These are phyloP conservation scores for Saturnispora sekii DNA, from an alignment of 805 yeast species.

Conservation along the genomic window DNA sequence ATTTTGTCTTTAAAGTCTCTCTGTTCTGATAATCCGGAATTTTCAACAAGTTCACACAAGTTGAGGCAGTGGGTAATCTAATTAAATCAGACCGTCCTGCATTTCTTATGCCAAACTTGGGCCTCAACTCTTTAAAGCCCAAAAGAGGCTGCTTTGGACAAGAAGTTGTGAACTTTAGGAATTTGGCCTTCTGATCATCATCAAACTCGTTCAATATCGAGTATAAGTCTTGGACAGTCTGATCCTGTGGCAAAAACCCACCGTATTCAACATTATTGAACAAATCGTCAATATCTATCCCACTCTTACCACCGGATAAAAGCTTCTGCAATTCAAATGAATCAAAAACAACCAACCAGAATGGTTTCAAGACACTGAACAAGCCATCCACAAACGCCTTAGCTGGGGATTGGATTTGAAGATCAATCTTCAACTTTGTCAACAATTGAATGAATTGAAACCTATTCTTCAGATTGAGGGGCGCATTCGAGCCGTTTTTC, in stretches of 20 bases:
- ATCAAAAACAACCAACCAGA: conserved; percentile 80
- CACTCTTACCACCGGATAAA: conserved; percentile 69
- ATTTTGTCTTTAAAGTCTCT: conserved; percentile 44
- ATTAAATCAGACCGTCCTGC: conserved; percentile 40
- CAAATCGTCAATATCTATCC: conserved; percentile 65
- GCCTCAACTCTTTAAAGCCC: conserved; percentile 69
- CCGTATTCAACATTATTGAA: conserved; percentile 52
- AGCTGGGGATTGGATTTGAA: conserved; percentile 47
- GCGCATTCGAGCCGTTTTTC: conserved; percentile 41
- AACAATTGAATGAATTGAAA: conserved; percentile 67
- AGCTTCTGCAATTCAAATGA: conserved; percentile 74
- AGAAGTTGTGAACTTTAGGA: conserved; percentile 84
- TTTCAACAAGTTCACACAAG: conserved; percentile 82
- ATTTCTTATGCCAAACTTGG: conserved; percentile 71
- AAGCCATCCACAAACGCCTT: conserved; percentile 62
- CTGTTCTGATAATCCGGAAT: conserved; percentile 74
- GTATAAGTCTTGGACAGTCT: conserved; percentile 65
- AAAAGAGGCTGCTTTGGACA: conserved; percentile 85
- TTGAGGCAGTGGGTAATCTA: conserved; percentile 83
- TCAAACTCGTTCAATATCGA: conserved; percentile 61
- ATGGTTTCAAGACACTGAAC: conserved; percentile 52
- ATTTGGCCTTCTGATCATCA: conserved; percentile 48
- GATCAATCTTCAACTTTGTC: conserved; percentile 72
- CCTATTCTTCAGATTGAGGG: conserved; percentile 39
- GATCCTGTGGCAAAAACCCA: conserved; percentile 45